Percentiles rank a stretch among this genome's conserved stretches.
These are phyloP conservation scores for Tetrapisispora fleetii DNA, from an alignment of 805 yeast species.

Conservation along the genomic window DNA sequence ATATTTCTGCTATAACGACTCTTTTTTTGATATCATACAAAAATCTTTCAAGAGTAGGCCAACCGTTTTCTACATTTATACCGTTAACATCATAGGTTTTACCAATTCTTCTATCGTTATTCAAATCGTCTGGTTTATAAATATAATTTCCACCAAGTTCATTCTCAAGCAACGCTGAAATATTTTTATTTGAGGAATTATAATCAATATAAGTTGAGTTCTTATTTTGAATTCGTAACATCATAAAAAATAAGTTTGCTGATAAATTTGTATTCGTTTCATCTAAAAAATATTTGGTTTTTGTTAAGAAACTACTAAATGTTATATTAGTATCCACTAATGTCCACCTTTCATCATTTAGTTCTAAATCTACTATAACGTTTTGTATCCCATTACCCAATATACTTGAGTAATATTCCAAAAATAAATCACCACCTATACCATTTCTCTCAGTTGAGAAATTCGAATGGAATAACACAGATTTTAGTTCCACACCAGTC, in stretches of 20 bases:
- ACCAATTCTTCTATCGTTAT: slow-evolving; percentile 13
- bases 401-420: slow-evolving; percentile 24
- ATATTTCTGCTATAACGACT: slow-evolving; percentile 30
- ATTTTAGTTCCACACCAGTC: slow-evolving; percentile 33
- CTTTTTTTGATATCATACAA: slow-evolving; percentile 30
- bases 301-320: slow-evolving; percentile 20
- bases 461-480: slow-evolving; percentile 20
- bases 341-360: slow-evolving; percentile 35
- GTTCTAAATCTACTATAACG: slow-evolving; percentile 45
- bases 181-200: slow-evolving; percentile 5
- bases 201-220: background rate
- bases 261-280: slow-evolving; percentile 38
- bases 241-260: slow-evolving; percentile 35
- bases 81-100: slow-evolving; percentile 12
- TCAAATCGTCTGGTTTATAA: slow-evolving; percentile 25
- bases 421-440: slow-evolving; percentile 27
- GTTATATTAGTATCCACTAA: slow-evolving; percentile 13
- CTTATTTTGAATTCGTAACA: slow-evolving; percentile 25
- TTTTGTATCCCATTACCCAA: slow-evolving; percentile 38
- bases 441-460: slow-evolving; percentile 9
- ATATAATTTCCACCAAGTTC: slow-evolving; percentile 14
- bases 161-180: slow-evolving; percentile 15
- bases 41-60: slow-evolving; percentile 31
- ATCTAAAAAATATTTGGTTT: slow-evolving; percentile 28
- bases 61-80: slow-evolving; percentile 12